A percentile compares a stretch with the other conserved stretches of the same genome.
phyloP scores from a whole-genome alignment of 176 grass and related monocot genomes.

The Secale cereale region DNA sequence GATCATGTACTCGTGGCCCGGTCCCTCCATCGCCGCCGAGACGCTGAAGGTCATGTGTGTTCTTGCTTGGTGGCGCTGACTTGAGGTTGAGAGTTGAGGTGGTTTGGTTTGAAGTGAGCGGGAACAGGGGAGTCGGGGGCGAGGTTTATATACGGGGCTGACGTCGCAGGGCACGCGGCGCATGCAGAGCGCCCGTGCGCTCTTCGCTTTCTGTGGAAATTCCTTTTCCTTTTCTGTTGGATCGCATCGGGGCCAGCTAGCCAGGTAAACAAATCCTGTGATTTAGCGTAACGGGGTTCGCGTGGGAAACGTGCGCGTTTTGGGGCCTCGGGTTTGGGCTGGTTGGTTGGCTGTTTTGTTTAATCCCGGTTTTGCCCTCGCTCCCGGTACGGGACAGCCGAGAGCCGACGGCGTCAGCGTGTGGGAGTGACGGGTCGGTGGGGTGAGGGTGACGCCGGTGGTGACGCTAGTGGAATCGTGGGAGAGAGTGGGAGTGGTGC shows the following conservation, averaged over 20 bases:
- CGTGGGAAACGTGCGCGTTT: conserved; percentile 34
- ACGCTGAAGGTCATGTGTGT: conserved; percentile 17
- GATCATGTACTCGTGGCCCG: conserved; percentile 39
- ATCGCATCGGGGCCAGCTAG: neutral
- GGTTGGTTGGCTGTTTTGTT: neutral
- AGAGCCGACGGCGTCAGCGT: neutral
- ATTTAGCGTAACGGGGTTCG: neutral
- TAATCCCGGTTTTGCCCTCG: neutral
- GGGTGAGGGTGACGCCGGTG: conserved; percentile 7
- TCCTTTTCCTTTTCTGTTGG: neutral
- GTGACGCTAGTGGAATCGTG: neutral
- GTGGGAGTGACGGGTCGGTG: neutral
- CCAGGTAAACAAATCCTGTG: no score
- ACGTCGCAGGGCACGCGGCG: conserved; percentile 25
- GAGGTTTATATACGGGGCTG: conserved; percentile 22
- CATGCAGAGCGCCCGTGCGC: neutral
- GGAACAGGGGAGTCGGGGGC: neutral
- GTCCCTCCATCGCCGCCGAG: conserved; percentile 18
- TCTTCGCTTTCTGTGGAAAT: no score
- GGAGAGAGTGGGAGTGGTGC: neutral
- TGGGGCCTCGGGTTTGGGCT: neutral
- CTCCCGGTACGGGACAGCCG: neutral
- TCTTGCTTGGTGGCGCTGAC: neutral
- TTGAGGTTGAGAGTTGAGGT: neutral
- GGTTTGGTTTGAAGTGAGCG: conserved; percentile 41